Conservation (phyloP, 192 early-diverging fungal species). For the Coemansia sp. region DNA sequence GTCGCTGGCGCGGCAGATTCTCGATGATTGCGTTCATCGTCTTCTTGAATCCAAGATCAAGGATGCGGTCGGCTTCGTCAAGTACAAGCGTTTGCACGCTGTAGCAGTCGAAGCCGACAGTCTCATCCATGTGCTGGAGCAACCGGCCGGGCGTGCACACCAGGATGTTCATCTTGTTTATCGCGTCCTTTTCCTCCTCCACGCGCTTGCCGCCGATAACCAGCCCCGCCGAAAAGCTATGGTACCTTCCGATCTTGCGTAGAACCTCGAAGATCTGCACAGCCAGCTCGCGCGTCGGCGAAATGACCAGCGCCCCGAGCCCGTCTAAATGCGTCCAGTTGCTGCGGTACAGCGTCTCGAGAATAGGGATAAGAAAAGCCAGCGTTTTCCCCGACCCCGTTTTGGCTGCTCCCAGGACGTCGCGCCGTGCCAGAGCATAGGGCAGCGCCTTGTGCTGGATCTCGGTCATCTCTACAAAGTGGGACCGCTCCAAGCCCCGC, state of each 20-base stretch:
- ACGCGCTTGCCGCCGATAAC: slow-evolving; percentile 95
- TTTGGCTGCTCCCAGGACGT: slow-evolving; percentile 84
- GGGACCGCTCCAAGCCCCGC: slow-evolving; percentile 75
- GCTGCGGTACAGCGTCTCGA: slow-evolving; percentile 81
- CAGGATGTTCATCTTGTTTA: slow-evolving; percentile 80
- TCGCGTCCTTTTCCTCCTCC: slow-evolving; percentile 71
- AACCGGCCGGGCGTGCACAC: slow-evolving; percentile 81
- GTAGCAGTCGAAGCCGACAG: slow-evolving; percentile 87
- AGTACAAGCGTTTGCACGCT: slow-evolving; percentile 74
- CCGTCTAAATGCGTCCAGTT: slow-evolving; percentile 86
- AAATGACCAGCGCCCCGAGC: slow-evolving; percentile 78
- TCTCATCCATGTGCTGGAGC: slow-evolving; percentile 90
- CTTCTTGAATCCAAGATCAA: slow-evolving; percentile 87
- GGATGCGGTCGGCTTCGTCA: slow-evolving; percentile 85
- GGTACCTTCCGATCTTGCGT: slow-evolving; percentile 69
- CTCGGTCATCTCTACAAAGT: slow-evolving; percentile 92
- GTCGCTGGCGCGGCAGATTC: slow-evolving; percentile 81
- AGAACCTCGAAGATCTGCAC: slow-evolving; percentile 94
- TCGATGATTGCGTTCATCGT: slow-evolving; percentile 81
- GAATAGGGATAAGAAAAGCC: slow-evolving; percentile 75
- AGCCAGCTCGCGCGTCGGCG: slow-evolving; percentile 79
- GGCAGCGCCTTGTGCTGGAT: slow-evolving; percentile 85
- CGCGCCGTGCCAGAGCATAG: slow-evolving; percentile 66
- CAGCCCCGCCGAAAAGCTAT: slow-evolving; percentile 89
- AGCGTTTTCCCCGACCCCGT: slow-evolving; percentile 87